Base-by-base conservation (phyloP, 2,329 filamentous ascomycete genomes). In the Cladobotryum mycophilum region DNA sequence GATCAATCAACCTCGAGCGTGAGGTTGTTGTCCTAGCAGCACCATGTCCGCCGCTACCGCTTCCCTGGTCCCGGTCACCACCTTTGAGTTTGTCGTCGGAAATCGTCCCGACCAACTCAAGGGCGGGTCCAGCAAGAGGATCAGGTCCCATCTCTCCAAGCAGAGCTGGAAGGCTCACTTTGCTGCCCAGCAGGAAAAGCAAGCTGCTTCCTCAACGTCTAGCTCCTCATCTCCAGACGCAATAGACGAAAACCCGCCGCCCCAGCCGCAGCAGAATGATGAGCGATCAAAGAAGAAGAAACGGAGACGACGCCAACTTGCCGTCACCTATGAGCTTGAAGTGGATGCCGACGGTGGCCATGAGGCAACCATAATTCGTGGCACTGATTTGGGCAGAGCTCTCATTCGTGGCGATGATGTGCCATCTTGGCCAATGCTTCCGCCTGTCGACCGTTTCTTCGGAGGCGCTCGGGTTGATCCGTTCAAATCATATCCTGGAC, bases 391-490 rank as follows among this genome's bases (percentile, higher is more conserved):
- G 3, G 18, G 37, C 25, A 25, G 37, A 14, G 37, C 50, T 30
- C 30, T 48, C 18, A 38, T 48, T 15, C 36, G 36, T 5, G 35
- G 22, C 15, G 43, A 25, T 17, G 22, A 18, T 30, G 17, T 25
- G 8, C 14, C 37, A 17, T 36, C 36, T 22, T 43, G 22, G 38
- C 38, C 40, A 6, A 9, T 18, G 25, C n/a, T 34, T 6, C 8
- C 41, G 17, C 17, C 44, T 15, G 56, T 60, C 6, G 59, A 62
- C 18, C 53, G 48, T 22, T 46, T 48, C n/a, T 58, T 61, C 6
- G 59, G 59, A 15, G 59, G 58, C 34, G 58, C 56, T 17, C 56
- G 60, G 7, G 55, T 60, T 18, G 60, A 62, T 51, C 60, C 61
- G 4, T 63, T 62, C 49, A 53, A 51, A 34, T 52, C 60, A 3